A percentile compares a stretch with the other conserved stretches of the same genome.
Evolutionary conservation across 257 asterid species (phyloP).

Genomic region (Salvia splendens): DNA sequence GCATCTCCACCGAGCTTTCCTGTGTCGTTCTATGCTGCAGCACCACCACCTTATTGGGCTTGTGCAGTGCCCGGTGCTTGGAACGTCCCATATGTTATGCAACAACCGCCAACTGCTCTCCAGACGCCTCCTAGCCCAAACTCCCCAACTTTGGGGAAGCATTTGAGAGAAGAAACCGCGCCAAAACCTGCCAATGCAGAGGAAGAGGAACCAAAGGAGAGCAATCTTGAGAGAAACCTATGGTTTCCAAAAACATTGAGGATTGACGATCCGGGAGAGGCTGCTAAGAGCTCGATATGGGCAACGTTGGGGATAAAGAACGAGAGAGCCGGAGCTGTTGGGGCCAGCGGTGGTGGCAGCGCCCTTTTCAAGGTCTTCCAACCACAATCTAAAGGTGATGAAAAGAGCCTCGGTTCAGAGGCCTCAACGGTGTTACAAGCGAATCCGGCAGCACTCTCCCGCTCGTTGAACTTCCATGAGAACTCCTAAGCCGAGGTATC

Average conservation of each 20-base stretch:
- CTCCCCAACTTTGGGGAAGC: conserved; percentile 63
- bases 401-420: conserved; percentile 45
- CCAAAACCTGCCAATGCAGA: conserved; percentile 16
- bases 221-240: conserved; percentile 39
- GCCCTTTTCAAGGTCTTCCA: conserved; percentile 54
- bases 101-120: conserved; percentile 30
- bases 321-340: conserved; percentile 33
- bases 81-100: conserved; percentile 32
- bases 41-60: conserved; percentile 71
- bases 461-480: conserved; percentile 74
- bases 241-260: conserved; percentile 59
- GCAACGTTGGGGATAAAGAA: conserved; percentile 56
- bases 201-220: conserved; percentile 33
- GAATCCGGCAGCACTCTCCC: conserved; percentile 79
- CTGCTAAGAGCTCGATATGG: conserved; percentile 69
- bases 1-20: conserved; percentile 54
- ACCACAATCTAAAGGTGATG: conserved; percentile 44
- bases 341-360: conserved; percentile 28
- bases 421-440: conserved; percentile 64
- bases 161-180: conserved; percentile 51
- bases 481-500: conserved; percentile 39
- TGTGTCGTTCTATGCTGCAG: conserved; percentile 53
- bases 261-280: conserved; percentile 57
- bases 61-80: conserved; percentile 52
- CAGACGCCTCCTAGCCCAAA: conserved; percentile 36